Percentiles rank a stretch among this genome's conserved stretches.
phyloP scores from a whole-genome alignment of 495 filamentous ascomycete genomes.

The Thozetella sp. region DNA sequence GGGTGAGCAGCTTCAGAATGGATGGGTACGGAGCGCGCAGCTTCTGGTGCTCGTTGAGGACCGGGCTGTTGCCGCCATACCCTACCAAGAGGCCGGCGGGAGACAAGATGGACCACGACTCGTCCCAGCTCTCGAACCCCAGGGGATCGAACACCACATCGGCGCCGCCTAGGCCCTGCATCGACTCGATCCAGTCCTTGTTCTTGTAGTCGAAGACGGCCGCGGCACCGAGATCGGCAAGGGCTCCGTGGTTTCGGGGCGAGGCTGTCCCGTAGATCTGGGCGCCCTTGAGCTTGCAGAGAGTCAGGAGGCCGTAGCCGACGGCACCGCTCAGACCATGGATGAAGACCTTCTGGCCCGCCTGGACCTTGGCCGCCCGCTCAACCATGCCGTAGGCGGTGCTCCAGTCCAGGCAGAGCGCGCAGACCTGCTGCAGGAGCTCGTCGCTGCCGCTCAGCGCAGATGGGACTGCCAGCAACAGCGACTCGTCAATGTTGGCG shows the following conservation, averaged over 20 bases:
- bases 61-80: constrained; percentile 26
- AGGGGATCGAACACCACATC: constrained; percentile 44
- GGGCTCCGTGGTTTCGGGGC: constrained; percentile 32
- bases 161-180: constrained; percentile 38
- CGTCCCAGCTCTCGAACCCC: constrained; percentile 46
- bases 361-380: constrained; percentile 27
- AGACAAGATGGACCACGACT: constrained; percentile 36
- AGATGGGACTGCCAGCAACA: constrained; percentile 31
- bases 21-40: constrained; percentile 11
- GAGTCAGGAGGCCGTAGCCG: constrained; percentile 29
- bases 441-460: constrained; percentile 22
- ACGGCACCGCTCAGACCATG: constrained; percentile 47
- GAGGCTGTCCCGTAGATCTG: constrained; percentile 43
- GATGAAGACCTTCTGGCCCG: constrained; percentile 42
- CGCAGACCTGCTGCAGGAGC: constrained; percentile 24
- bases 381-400: constrained; percentile 43
- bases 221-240: constrained; percentile 22
- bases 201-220: constrained; percentile 40
- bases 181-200: constrained; percentile 42
- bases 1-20: constrained; percentile 22
- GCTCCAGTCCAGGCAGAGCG: constrained; percentile 37
- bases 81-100: constrained; percentile 19
- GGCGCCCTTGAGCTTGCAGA: constrained; percentile 35
- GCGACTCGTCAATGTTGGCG: constrained; percentile 38
- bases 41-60: constrained; percentile 10